phyloP scores from a whole-genome alignment of 768 basidiomycete species.

The Serpula lacrymans region DNA sequence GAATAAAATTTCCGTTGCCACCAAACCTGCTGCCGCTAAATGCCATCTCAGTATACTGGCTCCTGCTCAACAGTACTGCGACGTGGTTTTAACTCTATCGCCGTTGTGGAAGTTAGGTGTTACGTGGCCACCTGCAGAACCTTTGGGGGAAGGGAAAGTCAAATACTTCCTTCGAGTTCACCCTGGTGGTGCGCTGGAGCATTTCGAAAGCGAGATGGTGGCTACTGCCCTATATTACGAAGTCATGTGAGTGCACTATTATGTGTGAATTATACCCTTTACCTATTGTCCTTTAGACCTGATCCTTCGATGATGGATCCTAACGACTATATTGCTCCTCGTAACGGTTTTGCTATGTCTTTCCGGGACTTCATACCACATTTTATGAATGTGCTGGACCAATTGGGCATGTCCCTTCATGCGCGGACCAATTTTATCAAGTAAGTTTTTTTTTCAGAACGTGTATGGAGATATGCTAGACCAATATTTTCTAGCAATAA shows the following conservation, averaged over 20 bases:
- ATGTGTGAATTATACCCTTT: neutral
- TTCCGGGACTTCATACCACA: constrained; percentile 79
- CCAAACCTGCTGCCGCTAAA: constrained; percentile 72
- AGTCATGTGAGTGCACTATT: constrained; percentile 56
- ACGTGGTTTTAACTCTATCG: constrained; percentile 70
- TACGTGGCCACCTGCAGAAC: constrained; percentile 79
- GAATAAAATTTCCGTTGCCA: constrained; percentile 68
- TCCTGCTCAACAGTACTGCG: constrained; percentile 74
- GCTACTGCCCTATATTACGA: constrained; percentile 84
- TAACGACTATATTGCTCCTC: constrained; percentile 71
- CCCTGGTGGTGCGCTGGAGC: constrained; percentile 83
- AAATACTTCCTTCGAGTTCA: constrained; percentile 83
- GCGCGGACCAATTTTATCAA: constrained; percentile 81
- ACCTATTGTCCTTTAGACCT: constrained; percentile 46
- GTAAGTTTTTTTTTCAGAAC: constrained; percentile 39
- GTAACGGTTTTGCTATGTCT: constrained; percentile 85
- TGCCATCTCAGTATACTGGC: constrained; percentile 74
- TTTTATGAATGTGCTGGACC: constrained; percentile 77
- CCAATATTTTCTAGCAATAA: constrained; percentile 53
- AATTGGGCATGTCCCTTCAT: constrained; percentile 79
- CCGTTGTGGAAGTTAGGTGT: constrained; percentile 70
- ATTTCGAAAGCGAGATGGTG: constrained; percentile 80
- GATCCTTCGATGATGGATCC: constrained; percentile 77
- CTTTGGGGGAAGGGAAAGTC: constrained; percentile 62
- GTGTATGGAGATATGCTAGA: constrained; percentile 3